phyloP scores from a whole-genome alignment of 129 eudicot genomes.

The Helichrysum umbraculigerum region DNA sequence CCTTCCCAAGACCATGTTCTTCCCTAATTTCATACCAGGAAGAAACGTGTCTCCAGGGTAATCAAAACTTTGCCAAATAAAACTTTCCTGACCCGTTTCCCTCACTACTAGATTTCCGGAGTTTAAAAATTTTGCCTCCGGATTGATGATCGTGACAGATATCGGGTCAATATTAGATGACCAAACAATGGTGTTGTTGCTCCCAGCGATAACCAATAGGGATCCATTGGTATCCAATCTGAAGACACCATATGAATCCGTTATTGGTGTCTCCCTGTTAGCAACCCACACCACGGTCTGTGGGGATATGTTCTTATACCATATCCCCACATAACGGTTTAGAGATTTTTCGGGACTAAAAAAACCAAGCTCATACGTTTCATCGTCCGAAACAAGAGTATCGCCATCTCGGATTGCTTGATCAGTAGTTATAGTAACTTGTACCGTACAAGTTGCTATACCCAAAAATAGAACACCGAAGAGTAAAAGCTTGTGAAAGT shows the following conservation, averaged over 20 bases:
- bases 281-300: too few species aligned
- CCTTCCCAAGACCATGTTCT: slow-evolving; percentile 22
- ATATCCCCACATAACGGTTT: slow-evolving; percentile 28
- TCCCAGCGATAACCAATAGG: not conserved
- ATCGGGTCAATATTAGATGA: not conserved
- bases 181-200: slow-evolving; percentile 18
- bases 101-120: slow-evolving; percentile 27
- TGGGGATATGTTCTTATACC: slow-evolving; percentile 23
- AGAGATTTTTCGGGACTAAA: slow-evolving; percentile 23
- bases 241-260: not conserved
- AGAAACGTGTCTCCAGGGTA: slow-evolving; percentile 30
- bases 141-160: not conserved
- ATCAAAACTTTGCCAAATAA: slow-evolving; percentile 2
- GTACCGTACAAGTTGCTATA: not conserved
- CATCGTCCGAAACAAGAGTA: slow-evolving; percentile 20
- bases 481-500: not conserved
- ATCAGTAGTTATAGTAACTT: not conserved
- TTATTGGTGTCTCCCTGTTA: slow-evolving; percentile 27
- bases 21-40: slow-evolving; percentile 40
- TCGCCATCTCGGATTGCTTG: slow-evolving; percentile 13
- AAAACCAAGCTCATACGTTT: slow-evolving; percentile 20
- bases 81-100: not conserved
- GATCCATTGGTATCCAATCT: not conserved
- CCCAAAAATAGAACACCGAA: not conserved
- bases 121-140: slow-evolving; percentile 25